Conservation (phyloP, 2,329 filamentous ascomycete genomes). For the Stagonosporopsis rhizophila region DNA sequence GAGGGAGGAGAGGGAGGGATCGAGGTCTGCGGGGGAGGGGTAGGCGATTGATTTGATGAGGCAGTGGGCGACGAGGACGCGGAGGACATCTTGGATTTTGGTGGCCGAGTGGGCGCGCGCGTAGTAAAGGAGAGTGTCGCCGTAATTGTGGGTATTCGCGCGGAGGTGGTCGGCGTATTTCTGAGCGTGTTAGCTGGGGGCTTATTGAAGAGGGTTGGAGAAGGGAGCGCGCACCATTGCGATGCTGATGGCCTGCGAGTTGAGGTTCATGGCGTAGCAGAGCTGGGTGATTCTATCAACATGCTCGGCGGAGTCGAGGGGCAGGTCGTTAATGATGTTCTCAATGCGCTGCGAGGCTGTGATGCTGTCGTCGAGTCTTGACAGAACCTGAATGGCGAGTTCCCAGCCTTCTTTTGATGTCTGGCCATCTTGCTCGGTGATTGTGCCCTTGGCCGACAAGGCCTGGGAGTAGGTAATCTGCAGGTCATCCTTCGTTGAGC, state of each 20-base stretch:
- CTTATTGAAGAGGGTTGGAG: background rate
- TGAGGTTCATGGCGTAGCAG: slow-evolving; percentile 79
- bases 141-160: slow-evolving; percentile 76
- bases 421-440: slow-evolving; percentile 39
- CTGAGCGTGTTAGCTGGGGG: slow-evolving; percentile 55
- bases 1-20: slow-evolving; percentile 73
- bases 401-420: slow-evolving; percentile 77
- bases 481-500: slow-evolving; percentile 78
- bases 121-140: slow-evolving; percentile 89
- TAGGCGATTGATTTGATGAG: slow-evolving; percentile 84
- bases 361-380: slow-evolving; percentile 76
- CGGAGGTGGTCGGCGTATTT: slow-evolving; percentile 82
- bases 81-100: slow-evolving; percentile 85
- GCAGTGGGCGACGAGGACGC: slow-evolving; percentile 85
- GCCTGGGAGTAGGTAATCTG: slow-evolving; percentile 78
- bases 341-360: slow-evolving; percentile 77
- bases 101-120: slow-evolving; percentile 78
- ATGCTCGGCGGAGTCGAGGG: slow-evolving; percentile 71
- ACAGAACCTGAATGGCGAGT: slow-evolving; percentile 81
- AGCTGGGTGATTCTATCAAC: slow-evolving; percentile 84
- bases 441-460: slow-evolving; percentile 57
- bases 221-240: slow-evolving; percentile 69
- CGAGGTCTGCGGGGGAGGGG: slow-evolving; percentile 74
- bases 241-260: slow-evolving; percentile 77
- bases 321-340: slow-evolving; percentile 75